A percentile compares a stretch with the other conserved stretches of the same genome.
phyloP scores from a whole-genome alignment of 2,329 filamentous ascomycete genomes.

The Penicillium griseofulvum region DNA sequence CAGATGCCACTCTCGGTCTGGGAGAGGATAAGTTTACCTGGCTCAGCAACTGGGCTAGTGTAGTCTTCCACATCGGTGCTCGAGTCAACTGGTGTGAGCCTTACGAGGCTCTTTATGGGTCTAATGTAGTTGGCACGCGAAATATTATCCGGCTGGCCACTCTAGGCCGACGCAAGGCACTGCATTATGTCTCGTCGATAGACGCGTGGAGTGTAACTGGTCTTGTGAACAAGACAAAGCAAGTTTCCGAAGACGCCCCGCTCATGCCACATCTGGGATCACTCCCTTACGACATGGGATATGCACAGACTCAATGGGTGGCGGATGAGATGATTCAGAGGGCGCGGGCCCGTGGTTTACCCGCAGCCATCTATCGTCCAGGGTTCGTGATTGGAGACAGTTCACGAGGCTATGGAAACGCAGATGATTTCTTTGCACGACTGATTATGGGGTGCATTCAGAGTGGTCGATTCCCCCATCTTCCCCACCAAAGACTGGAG shows the following conservation, averaged over 20 bases:
- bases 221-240: not conserved
- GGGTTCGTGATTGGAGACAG: slow-evolving; percentile 75
- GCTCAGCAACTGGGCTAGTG: slow-evolving; percentile 62
- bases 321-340: slow-evolving; percentile 65
- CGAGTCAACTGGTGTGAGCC: slow-evolving; percentile 69
- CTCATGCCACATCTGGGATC: slow-evolving; percentile 7
- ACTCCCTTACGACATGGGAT: slow-evolving; percentile 65
- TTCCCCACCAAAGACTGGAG: slow-evolving; percentile 13
- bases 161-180: slow-evolving; percentile 13
- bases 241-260: slow-evolving; percentile 11
- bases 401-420: slow-evolving; percentile 59
- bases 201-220: slow-evolving; percentile 15
- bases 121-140: slow-evolving; percentile 72
- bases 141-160: slow-evolving; percentile 68
- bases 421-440: slow-evolving; percentile 79
- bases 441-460: slow-evolving; percentile 79
- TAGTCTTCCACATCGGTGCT: slow-evolving; percentile 73
- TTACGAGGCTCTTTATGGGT: slow-evolving; percentile 63
- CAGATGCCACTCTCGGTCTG: slow-evolving; percentile 66
- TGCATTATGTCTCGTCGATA: slow-evolving; percentile 18
- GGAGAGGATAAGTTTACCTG: slow-evolving; percentile 58
- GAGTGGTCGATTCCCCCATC: slow-evolving; percentile 44
- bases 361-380: slow-evolving; percentile 68
- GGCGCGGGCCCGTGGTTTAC: slow-evolving; percentile 68
- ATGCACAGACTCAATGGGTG: slow-evolving; percentile 82